Percentiles rank a stretch among this genome's conserved stretches.
Evolutionary conservation across 106 monocot genomes (phyloP).

Genomic region (Amphibolis antarctica): DNA sequence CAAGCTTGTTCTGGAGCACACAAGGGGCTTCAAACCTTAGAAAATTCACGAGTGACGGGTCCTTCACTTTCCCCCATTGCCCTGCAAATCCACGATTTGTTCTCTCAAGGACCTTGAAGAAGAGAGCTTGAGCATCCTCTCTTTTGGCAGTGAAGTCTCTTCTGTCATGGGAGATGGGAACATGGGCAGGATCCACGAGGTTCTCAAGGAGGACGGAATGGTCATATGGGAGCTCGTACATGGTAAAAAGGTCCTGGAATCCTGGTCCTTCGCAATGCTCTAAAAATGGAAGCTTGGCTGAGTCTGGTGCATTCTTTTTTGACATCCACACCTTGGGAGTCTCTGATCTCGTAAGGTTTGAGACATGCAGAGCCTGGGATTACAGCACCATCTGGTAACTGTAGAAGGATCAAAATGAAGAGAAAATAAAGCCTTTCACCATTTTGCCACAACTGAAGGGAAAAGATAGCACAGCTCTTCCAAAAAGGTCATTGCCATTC

Average conservation of each 20-base stretch:
- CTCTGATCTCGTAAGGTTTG: conserved; percentile 38
- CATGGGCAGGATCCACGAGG: conserved; percentile 97
- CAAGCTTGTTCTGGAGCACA: conserved; percentile 54
- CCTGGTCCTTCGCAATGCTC: conserved; percentile 60
- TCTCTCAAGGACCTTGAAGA: conserved; percentile 53
- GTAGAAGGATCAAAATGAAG: neutral
- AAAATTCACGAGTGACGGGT: conserved; percentile 30
- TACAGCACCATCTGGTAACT: conserved; percentile 69
- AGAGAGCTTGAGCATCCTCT: conserved; percentile 74
- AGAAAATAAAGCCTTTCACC: neutral
- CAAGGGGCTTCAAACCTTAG: conserved; percentile 75
- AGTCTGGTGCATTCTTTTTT: conserved; percentile 29
- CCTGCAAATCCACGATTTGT: conserved; percentile 71
- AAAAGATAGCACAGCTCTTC: too few relatives aligned
- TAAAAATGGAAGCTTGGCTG: conserved; percentile 66
- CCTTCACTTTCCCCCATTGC: conserved; percentile 32
- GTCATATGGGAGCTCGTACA: conserved; percentile 95
- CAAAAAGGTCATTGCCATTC: too few relatives aligned
- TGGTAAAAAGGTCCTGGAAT: conserved; percentile 62
- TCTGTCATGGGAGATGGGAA: conserved; percentile 96
- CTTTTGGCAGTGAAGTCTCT: conserved; percentile 86
- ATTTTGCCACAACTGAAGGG: too few relatives aligned
- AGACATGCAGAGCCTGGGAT: conserved; percentile 69
- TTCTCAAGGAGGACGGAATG: conserved; percentile 93
- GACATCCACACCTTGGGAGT: conserved; percentile 98